Percentiles rank a stretch among this genome's conserved stretches.
Conservation (phyloP, 1,284 basidiomycete genomes). For the Blastosporella zonata region DNA sequence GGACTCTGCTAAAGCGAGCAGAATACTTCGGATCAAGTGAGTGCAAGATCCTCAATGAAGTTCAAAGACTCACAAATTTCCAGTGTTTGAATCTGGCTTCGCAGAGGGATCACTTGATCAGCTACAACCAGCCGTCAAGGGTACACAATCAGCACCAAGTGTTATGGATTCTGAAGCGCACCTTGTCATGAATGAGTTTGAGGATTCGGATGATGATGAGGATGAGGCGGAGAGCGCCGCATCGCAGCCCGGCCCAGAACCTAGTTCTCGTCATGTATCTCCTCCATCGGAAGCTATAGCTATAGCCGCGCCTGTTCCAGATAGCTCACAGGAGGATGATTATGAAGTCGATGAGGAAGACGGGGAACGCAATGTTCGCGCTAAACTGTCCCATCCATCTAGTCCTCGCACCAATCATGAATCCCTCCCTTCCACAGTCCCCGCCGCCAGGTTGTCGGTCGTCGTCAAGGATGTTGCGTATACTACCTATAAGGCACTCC, state of each 20-base stretch:
- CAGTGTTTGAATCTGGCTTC: conserved; percentile 73
- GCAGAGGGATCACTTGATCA: conserved; percentile 43
- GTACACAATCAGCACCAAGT: conserved; percentile 11
- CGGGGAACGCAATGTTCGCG: conserved; percentile 21
- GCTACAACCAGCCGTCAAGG: conserved; percentile 6
- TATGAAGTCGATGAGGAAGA: conserved; percentile 24
- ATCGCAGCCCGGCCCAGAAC: conserved; percentile 27
- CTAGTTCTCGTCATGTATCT: conserved; percentile 15
- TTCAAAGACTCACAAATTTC: background rate
- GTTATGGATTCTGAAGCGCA: conserved; percentile 21
- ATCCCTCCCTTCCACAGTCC: conserved; percentile 7
- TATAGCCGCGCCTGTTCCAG: conserved; percentile 11
- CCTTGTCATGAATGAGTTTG: conserved; percentile 38
- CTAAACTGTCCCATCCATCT: conserved; percentile 22
- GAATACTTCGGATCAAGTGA: conserved; percentile 76
- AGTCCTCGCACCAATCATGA: conserved; percentile 20
- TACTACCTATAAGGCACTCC: conserved; percentile 76
- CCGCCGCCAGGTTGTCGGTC: conserved; percentile 53
- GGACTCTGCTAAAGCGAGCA: conserved; percentile 63
- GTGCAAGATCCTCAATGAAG: conserved; percentile 1
- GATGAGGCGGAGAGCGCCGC: conserved; percentile 38
- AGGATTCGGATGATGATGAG: conserved; percentile 68
- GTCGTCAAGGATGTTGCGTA: conserved; percentile 79
- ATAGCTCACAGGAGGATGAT: conserved; percentile 22
- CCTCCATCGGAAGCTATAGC: conserved; percentile 9